A percentile compares a stretch with the other conserved stretches of the same genome.
These are phyloP conservation scores for Parachlorella kessleri DNA, from an alignment of 139 green algal species.

Conservation along the genomic window DNA sequence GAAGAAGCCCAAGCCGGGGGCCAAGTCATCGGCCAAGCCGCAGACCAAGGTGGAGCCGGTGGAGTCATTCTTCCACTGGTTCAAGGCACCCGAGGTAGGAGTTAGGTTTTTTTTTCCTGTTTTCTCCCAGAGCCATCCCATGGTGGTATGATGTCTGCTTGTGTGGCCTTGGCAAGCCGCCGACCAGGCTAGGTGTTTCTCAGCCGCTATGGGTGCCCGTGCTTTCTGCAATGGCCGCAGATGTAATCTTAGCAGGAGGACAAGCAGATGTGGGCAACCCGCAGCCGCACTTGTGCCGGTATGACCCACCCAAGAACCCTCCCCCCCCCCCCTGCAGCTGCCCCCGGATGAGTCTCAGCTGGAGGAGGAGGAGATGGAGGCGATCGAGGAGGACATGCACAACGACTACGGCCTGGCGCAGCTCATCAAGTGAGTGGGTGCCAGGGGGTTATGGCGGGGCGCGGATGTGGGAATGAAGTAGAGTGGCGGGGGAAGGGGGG, in stretches of 20 bases:
- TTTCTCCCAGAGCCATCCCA: neutral
- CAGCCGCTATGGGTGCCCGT: no score
- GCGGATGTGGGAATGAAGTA: no score
- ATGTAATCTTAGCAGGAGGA: no score
- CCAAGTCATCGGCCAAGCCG: constrained; percentile 68
- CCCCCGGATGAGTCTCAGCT: constrained; percentile 82
- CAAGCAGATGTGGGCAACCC: no score
- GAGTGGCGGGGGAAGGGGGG: no score
- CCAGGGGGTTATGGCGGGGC: no score
- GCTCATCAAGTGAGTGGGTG: neutral
- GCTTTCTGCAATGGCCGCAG: no score
- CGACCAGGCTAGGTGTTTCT: no score
- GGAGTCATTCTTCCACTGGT: constrained; percentile 96
- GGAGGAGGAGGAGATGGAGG: constrained; percentile 87
- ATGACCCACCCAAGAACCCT: no score
- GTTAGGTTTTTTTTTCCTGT: neutral
- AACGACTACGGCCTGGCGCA: neutral
- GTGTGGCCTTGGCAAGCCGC: neutral
- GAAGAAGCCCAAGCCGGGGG: constrained; percentile 94
- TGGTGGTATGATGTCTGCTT: no score
- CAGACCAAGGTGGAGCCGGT: constrained; percentile 88
- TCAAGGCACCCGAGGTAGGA: constrained; percentile 76
- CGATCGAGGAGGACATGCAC: constrained; percentile 87
- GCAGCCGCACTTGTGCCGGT: no score
- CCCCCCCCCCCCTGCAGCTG: no score